These are phyloP conservation scores for Tylopilus plumbeoviolaceoides DNA, from an alignment of 768 basidiomycete genomes.

Conservation along the genomic window DNA sequence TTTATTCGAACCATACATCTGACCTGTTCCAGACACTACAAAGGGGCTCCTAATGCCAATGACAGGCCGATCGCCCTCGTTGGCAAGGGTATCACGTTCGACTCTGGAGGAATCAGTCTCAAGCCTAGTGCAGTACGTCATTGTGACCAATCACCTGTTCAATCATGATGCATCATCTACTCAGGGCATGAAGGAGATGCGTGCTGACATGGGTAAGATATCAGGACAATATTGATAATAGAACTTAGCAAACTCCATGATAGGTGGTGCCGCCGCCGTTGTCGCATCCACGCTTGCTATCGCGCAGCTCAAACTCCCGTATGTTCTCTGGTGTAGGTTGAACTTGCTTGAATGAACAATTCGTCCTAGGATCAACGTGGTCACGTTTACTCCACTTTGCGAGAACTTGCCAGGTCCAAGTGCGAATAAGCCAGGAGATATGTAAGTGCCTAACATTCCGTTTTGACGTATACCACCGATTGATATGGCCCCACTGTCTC, in stretches of 20 bases:
- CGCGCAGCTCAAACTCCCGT: constrained; percentile 80
- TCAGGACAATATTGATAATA: too few relatives aligned
- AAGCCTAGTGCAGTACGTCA: constrained; percentile 64
- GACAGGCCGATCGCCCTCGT: constrained; percentile 69
- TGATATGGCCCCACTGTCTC: background rate
- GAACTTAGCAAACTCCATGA: background rate
- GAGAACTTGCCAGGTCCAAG: constrained; percentile 82
- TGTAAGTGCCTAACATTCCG: constrained; percentile 41
- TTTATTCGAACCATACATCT: background rate
- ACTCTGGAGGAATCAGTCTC: constrained; percentile 83
- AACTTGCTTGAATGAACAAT: background rate
- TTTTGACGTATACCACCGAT: background rate
- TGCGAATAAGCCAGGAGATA: constrained; percentile 75
- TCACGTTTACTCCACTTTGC: constrained; percentile 67
- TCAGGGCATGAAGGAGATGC: constrained; percentile 80
- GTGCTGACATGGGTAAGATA: constrained; percentile 75
- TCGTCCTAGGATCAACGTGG: constrained; percentile 61
- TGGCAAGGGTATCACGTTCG: constrained; percentile 89
- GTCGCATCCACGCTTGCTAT: constrained; percentile 70
- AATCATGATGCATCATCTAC: background rate
- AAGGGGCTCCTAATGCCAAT: constrained; percentile 55
- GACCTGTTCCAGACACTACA: constrained; percentile 59
- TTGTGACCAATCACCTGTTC: background rate
- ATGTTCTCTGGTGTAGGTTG: constrained; percentile 22
- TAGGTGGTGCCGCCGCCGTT: constrained; percentile 78